Evolutionary conservation across 306 rosid genomes (phyloP), one percentile per base, ranked within the genome.

Genomic region (Acacia confusa): DNA sequence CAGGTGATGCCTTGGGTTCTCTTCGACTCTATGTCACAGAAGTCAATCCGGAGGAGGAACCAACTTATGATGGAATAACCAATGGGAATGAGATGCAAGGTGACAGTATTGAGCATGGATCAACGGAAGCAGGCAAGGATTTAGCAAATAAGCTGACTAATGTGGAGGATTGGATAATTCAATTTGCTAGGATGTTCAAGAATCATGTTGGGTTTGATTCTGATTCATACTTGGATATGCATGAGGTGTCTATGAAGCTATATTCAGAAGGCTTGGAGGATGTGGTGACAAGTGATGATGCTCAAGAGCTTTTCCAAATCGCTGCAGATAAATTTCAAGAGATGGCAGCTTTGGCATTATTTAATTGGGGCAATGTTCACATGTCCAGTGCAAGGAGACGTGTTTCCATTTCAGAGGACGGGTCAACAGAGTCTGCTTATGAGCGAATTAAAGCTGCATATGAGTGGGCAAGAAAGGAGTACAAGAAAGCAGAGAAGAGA

Each of bases 261-360:
- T 89, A 89, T 84, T 89, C 94, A 0, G 92, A 91, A 82, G 92
- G 91, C 52, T 86, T 89, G 94, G 94, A 91, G 86, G 94, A 89
- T 28, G 34, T 83, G 17, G 85, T 89, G 69, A 91, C 91, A 9
- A 76, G 79, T 72, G 90, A 86, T 30, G 92, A 88, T 74, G 94
- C 94, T 53, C 94, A 91, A 68, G 89, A 87, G 28, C 86, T 91
- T 82, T 89, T 89, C 52, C 83, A 86, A 78, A 89, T 91, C 53
- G 91, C 94, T 47, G 88, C 92, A 48, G 90, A 86, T 60, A 91
- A 87, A 76, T 91, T 91, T 85, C 92, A 91, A 83, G 94, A 91
- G 86, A 89, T 89, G 91, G 82, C 87, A 14, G 94, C 94, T 81
- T 85, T 91, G 80, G 91, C 94, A 70, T 73, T 87, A 81, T 89